A percentile compares a stretch with the other conserved stretches of the same genome.
Conservation (phyloP, 1,284 basidiomycete genomes). For the Coriolopsis trogii region DNA sequence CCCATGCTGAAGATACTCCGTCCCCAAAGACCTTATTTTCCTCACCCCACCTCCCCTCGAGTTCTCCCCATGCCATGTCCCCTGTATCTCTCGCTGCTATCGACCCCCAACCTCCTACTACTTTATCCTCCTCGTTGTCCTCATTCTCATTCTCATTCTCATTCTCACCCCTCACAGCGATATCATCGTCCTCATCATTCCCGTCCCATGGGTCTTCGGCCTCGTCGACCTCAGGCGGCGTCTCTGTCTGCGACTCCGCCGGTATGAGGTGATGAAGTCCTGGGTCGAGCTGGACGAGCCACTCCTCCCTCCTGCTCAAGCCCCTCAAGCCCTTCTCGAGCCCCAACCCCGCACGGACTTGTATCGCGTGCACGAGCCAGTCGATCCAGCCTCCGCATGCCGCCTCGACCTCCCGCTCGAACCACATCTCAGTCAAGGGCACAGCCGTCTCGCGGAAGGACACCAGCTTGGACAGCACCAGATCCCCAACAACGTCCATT, state of each 20-base stretch:
- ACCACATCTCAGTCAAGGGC: slow-evolving; percentile 72
- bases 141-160: too few species aligned
- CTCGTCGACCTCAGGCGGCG: slow-evolving; percentile 15
- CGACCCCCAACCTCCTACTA: too few species aligned
- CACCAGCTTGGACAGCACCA: slow-evolving; percentile 57
- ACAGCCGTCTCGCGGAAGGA: slow-evolving; percentile 52
- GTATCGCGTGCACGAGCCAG: slow-evolving; percentile 52
- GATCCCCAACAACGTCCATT: slow-evolving; percentile 51
- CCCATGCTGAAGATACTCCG: slow-evolving; percentile 1
- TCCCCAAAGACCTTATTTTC: too few species aligned
- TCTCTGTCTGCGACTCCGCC: not conserved
- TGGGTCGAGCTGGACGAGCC: slow-evolving; percentile 41
- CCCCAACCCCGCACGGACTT: slow-evolving; percentile 37
- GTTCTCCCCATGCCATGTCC: too few species aligned
- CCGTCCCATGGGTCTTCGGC: slow-evolving; percentile 5
- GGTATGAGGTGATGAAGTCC: slow-evolving; percentile 15
- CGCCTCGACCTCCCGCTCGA: slow-evolving; percentile 53
- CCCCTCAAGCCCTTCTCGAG: slow-evolving; percentile 16
- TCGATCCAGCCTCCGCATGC: slow-evolving; percentile 77
- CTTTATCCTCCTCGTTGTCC: too few species aligned
- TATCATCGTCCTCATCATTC: slow-evolving; percentile 1
- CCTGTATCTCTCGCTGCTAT: too few species aligned
- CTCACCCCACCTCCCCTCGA: too few species aligned
- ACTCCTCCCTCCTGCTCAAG: slow-evolving; percentile 32
- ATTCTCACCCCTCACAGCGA: not conserved